These are phyloP conservation scores for Globisporangium takayamanum DNA, from an alignment of 352 stramenopile species.

Conservation along the genomic window DNA sequence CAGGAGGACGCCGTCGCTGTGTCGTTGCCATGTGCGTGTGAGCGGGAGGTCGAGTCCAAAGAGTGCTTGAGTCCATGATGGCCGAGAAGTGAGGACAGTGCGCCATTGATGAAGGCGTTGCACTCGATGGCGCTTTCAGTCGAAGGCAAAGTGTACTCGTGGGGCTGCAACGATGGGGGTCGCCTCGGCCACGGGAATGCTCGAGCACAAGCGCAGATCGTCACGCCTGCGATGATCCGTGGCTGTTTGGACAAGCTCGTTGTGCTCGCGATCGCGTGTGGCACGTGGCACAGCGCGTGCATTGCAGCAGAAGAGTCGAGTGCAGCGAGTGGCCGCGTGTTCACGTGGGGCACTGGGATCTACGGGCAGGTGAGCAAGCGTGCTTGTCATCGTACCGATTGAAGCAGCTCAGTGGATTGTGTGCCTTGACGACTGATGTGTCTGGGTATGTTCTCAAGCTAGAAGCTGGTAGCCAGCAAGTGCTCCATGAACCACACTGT, in stretches of 20 bases:
- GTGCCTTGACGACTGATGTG: not conserved
- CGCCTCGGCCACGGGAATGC: conserved; percentile 32
- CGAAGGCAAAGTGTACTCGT: conserved; percentile 89
- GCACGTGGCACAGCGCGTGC: conserved; percentile 68
- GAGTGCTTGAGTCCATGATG: no score
- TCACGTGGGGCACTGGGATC: conserved; percentile 67
- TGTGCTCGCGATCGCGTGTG: conserved; percentile 56
- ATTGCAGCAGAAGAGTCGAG: conserved; percentile 24
- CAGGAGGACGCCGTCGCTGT: no score
- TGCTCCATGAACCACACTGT: conserved; percentile 34
- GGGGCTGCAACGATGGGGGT: conserved; percentile 90
- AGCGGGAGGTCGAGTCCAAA: no score
- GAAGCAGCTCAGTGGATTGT: not conserved
- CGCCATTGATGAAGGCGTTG: no score
- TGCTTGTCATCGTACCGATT: not conserved
- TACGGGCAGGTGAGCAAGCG: conserved; percentile 39
- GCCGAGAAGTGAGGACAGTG: no score
- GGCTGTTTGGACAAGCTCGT: conserved; percentile 26
- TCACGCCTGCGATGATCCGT: conserved; percentile 26
- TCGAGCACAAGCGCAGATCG: conserved; percentile 8
- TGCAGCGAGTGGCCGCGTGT: conserved; percentile 28
- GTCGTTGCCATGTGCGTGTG: no score
- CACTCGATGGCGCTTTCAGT: no score
- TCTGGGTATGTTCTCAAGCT: conserved; percentile 20
- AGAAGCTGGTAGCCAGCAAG: conserved; percentile 32